Evolutionary conservation across 345 rosid species (phyloP).

Genomic region (Arabis alpina): DNA sequence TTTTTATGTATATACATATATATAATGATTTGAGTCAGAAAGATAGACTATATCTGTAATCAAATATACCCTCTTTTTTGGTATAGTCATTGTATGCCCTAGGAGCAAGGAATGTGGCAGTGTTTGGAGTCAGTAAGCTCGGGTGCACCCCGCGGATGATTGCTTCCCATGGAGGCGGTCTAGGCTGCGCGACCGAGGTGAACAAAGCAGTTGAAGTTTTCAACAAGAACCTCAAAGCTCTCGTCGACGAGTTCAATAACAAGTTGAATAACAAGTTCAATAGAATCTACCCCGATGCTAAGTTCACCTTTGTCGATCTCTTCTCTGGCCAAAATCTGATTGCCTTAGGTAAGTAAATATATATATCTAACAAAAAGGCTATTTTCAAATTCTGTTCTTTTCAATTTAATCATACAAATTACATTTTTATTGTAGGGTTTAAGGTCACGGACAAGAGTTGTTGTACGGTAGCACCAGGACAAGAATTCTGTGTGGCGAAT

Average conservation of each 20-base stretch:
- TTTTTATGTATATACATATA: too few relatives aligned
- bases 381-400: not conserved
- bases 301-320: slow-evolving; percentile 43
- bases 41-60: not conserved
- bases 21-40: too few relatives aligned
- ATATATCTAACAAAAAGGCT: not conserved
- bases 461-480: slow-evolving; percentile 35
- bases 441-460: slow-evolving; percentile 21
- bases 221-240: slow-evolving; percentile 38
- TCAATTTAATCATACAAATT: not conserved
- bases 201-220: slow-evolving; percentile 44
- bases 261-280: slow-evolving; percentile 29
- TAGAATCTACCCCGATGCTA: slow-evolving; percentile 21
- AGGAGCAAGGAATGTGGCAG: slow-evolving; percentile 47
- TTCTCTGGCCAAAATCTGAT: slow-evolving; percentile 16
- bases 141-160: slow-evolving; percentile 49
- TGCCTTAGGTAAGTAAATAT: slow-evolving; percentile 29
- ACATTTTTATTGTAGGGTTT: slow-evolving; percentile 31
- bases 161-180: slow-evolving; percentile 33
- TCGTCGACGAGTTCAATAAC: slow-evolving; percentile 41
- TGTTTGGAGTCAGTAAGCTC: slow-evolving; percentile 45
- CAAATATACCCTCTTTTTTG: not conserved
- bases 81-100: slow-evolving; percentile 34
- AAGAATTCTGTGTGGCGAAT: slow-evolving; percentile 35
- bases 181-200: slow-evolving; percentile 35